These are phyloP conservation scores for Fusarium paranaense DNA, from an alignment of 2,329 filamentous ascomycete genomes.

Conservation along the genomic window DNA sequence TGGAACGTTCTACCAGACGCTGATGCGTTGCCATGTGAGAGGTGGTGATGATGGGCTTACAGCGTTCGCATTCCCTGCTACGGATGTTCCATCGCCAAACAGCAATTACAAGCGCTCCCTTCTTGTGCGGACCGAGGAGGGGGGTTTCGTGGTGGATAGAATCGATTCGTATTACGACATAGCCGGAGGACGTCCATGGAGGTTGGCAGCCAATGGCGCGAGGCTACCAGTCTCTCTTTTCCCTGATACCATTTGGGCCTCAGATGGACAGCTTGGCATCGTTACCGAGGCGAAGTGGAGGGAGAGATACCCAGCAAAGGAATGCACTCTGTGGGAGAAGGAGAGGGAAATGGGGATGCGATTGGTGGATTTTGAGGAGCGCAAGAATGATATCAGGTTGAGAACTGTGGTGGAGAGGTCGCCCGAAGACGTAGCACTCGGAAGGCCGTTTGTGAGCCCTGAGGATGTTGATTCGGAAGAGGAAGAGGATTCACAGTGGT, in stretches of 20 bases:
- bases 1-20: background rate
- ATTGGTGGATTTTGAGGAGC: background rate
- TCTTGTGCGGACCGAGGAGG: background rate
- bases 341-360: background rate
- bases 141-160: background rate
- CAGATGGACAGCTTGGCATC: background rate
- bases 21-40: background rate
- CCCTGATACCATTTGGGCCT: background rate
- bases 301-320: background rate
- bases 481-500: too few species aligned
- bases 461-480: too few species aligned
- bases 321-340: background rate
- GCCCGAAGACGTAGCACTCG: too few species aligned
- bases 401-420: background rate
- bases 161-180: background rate
- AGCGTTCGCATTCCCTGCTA: constrained; percentile 6
- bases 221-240: background rate
- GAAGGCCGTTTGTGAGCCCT: too few species aligned
- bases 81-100: background rate
- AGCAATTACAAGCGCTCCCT: background rate
- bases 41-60: background rate
- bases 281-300: background rate
- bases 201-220: background rate
- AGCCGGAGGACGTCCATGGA: constrained; percentile 4
- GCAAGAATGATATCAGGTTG: background rate